These are phyloP conservation scores for Penicillium sp. DNA, from an alignment of 2,329 filamentous ascomycete genomes.

Conservation along the genomic window DNA sequence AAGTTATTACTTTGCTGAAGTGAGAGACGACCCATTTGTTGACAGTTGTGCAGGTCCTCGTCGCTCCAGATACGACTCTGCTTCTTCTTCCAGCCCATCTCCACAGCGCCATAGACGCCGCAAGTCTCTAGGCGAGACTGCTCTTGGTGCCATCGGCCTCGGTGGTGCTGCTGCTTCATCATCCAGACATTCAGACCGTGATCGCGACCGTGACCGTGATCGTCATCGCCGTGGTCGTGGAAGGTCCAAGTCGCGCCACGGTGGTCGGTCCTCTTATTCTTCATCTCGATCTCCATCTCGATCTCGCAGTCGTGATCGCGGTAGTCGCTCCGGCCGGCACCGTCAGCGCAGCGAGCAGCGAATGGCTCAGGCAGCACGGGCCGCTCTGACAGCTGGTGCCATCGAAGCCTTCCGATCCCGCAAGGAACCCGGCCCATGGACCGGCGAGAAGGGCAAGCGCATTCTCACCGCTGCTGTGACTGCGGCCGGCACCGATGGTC, in stretches of 20 bases:
- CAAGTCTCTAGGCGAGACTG: constrained; percentile 47
- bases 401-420: constrained; percentile 87
- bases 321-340: constrained; percentile 34
- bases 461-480: constrained; percentile 80
- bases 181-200: constrained; percentile 47
- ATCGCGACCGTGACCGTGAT: constrained; percentile 43
- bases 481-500: constrained; percentile 78
- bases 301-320: constrained; percentile 52
- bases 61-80: constrained; percentile 29
- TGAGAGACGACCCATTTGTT: background rate
- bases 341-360: constrained; percentile 55
- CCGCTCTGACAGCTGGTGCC: constrained; percentile 82
- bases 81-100: constrained; percentile 39
- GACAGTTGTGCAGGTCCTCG: constrained; percentile 23
- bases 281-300: constrained; percentile 41
- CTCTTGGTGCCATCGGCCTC: constrained; percentile 55
- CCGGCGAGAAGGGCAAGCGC: constrained; percentile 85
- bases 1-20: constrained; percentile 19
- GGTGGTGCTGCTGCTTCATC: constrained; percentile 50
- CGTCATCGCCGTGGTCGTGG: constrained; percentile 33
- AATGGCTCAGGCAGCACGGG: constrained; percentile 82
- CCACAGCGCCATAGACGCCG: constrained; percentile 40
- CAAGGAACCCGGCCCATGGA: constrained; percentile 85
- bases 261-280: constrained; percentile 21
- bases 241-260: constrained; percentile 44